Base-by-base conservation (phyloP, 2,329 filamentous ascomycete genomes). In the Fusarium pilosicola region DNA sequence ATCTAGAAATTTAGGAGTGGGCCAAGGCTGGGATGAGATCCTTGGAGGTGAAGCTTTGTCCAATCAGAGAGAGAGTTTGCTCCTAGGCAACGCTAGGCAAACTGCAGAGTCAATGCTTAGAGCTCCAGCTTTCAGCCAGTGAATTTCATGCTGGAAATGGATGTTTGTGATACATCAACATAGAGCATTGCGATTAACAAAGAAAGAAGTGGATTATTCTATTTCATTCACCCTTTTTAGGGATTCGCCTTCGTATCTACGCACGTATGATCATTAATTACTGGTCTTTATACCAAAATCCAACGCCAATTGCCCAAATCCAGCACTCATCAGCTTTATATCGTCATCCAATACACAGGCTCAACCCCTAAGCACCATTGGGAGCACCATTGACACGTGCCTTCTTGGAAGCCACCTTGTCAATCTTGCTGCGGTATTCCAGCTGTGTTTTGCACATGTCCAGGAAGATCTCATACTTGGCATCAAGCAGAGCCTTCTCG, bases 391-490 rank as follows among this genome's bases (percentile, higher is more conserved):
- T 80, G 36, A 80, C 73, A 48, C 66, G 63, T 28, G 65, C 74
- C 81, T 82, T 87, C 48, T 79, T 81, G 52, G 80, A 80, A 32
- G 86, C 81, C 5, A 86, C 87, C 57, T 89, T 88, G 80, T 99
- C 93, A 15, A 99, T 89, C 81, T 91, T 91, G 78, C 87, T 90
- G 78, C 96, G 89, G 81, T 97, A 98, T 69, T 88, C 86, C 82
- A 94, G 92, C 86, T 99, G 96, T 67, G 92, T 92, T 79, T 91
- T 89, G 82, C 94, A 96, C 87, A 97, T 94, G 83, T 98, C 94
- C 64, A 98, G 83, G 86, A 98, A 98, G n/a, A 99, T 90, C 79
- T 94, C 92, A 81, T 98, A 99, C 87, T 99, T 99, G 71, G 92
- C 92, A 77, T 93, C 88, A 59, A 99, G 85, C 74, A 99, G 84